Conservation (phyloP, 257 asterid species). For the Thymus mandschuricus region DNA sequence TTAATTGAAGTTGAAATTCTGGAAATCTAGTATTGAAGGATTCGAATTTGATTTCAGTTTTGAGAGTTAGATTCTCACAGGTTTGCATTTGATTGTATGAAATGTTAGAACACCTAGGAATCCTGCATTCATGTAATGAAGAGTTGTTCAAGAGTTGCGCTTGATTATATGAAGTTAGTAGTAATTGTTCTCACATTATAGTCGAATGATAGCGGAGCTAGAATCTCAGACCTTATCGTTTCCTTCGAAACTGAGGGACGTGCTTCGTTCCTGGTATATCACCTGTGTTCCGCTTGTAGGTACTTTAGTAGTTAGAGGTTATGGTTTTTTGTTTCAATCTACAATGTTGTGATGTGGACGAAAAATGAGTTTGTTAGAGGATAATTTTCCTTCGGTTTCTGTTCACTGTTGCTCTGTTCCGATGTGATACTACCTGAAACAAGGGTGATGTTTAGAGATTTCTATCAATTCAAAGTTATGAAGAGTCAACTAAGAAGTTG, state of each 20-base stretch:
- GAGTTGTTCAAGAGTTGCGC: not conserved
- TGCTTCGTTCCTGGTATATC: not conserved
- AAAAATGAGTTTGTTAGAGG: no score
- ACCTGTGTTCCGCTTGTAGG: not conserved
- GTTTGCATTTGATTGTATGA: not conserved
- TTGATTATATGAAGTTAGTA: not conserved
- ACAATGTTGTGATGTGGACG: not conserved
- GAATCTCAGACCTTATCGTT: no score
- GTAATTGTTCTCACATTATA: not conserved
- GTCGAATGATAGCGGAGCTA: no score
- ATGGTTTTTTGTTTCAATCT: not conserved
- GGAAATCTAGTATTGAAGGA: not conserved
- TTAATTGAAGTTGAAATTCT: not conserved
- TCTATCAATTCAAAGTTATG: not conserved
- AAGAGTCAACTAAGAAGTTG: not conserved
- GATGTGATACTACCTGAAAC: not conserved
- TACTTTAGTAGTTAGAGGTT: not conserved
- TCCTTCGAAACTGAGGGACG: no score
- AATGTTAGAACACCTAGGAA: no score
- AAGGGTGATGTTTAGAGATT: not conserved
- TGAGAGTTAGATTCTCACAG: not conserved
- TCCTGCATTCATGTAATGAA: no score
- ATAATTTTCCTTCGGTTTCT: not conserved
- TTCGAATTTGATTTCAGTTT: not conserved
- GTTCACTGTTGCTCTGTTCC: not conserved